A percentile compares a stretch with the other conserved stretches of the same genome.
Conservation (phyloP, 179 eudicot genomes). For the Vitellaria paradoxa region DNA sequence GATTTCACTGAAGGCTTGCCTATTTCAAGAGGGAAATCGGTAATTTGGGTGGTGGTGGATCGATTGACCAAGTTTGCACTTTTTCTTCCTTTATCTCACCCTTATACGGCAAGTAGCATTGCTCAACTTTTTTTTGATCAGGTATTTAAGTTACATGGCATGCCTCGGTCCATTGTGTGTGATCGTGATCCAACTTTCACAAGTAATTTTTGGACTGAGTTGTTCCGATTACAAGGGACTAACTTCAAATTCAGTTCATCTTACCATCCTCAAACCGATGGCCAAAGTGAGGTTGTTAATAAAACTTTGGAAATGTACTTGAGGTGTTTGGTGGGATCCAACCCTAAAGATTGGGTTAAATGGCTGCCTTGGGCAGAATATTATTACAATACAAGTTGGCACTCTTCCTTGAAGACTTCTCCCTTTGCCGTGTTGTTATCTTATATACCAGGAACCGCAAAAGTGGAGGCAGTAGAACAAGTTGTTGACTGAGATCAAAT, state of each 20-base stretch:
- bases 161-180: background rate
- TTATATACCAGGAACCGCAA: too few relatives aligned
- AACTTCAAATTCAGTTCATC: too few relatives aligned
- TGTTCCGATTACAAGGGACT: background rate
- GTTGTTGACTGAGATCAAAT: too few relatives aligned
- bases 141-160: background rate
- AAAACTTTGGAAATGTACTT: background rate
- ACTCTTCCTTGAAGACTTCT: too few relatives aligned
- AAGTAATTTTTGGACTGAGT: background rate
- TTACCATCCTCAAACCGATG: background rate
- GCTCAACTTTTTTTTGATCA: background rate
- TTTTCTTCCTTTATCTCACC: background rate
- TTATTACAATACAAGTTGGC: background rate
- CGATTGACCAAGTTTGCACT: background rate
- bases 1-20: background rate
- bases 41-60: background rate
- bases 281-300: slow-evolving; percentile 4
- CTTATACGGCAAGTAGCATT: background rate
- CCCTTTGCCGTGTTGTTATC: too few relatives aligned
- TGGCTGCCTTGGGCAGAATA: slow-evolving; percentile 1
- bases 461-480: too few relatives aligned
- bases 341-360: background rate
- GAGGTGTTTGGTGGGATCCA: background rate
- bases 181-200: background rate
- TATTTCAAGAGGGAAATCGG: background rate